These are phyloP conservation scores for Kuraishia cidri DNA, from an alignment of 805 yeast genomes.

Conservation along the genomic window DNA sequence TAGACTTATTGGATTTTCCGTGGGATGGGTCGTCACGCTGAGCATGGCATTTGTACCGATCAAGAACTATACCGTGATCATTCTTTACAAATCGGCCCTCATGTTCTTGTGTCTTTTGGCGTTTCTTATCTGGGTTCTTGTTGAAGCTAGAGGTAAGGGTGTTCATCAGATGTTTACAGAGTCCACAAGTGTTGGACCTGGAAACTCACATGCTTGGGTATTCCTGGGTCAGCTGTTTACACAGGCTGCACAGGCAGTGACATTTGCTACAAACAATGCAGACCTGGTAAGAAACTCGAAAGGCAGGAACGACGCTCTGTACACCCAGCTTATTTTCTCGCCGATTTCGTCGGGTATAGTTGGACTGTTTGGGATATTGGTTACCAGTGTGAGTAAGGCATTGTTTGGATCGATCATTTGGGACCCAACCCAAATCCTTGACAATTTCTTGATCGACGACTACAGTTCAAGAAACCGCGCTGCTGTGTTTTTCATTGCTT, in stretches of 20 bases:
- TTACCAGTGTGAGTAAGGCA: slow-evolving; percentile 27
- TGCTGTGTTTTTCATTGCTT: slow-evolving; percentile 57
- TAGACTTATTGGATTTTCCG: slow-evolving; percentile 56
- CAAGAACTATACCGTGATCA: slow-evolving; percentile 60
- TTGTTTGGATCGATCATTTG: slow-evolving; percentile 29
- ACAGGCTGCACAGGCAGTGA: slow-evolving; percentile 67
- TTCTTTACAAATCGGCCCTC: slow-evolving; percentile 67
- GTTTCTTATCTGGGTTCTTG: slow-evolving; percentile 69
- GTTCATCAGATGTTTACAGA: slow-evolving; percentile 36
- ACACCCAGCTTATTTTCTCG: slow-evolving; percentile 45
- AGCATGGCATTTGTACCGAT: slow-evolving; percentile 66
- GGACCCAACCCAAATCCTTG: slow-evolving; percentile 33
- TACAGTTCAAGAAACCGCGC: slow-evolving; percentile 47
- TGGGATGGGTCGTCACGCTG: slow-evolving; percentile 62
- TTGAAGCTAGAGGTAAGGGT: slow-evolving; percentile 62
- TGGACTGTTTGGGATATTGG: slow-evolving; percentile 34
- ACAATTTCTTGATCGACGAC: slow-evolving; percentile 43
- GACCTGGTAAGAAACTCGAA: slow-evolving; percentile 71
- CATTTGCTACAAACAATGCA: slow-evolving; percentile 74
- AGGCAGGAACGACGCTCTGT: slow-evolving; percentile 25
- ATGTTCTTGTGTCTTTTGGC: no score
- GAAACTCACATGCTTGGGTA: slow-evolving; percentile 63
- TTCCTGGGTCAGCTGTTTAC: slow-evolving; percentile 62
- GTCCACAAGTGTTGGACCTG: no score
- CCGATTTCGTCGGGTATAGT: slow-evolving; percentile 63